These are phyloP conservation scores for Mucor irregularis DNA, from an alignment of 371 early-diverging fungal species.

Conservation along the genomic window DNA sequence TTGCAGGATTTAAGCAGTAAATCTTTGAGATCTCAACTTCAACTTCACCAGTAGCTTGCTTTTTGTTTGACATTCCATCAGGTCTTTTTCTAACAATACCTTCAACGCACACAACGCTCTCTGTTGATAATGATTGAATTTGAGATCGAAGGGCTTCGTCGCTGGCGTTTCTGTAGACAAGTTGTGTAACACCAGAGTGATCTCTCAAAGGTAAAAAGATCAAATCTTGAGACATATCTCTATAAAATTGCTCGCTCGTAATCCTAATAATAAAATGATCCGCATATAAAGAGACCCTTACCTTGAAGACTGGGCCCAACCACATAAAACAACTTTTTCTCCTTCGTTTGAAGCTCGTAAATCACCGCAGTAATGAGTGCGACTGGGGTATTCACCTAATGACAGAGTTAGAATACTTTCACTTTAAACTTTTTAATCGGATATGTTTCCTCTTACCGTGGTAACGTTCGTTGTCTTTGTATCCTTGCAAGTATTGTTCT, in stretches of 20 bases:
- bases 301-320: slow-evolving; percentile 78
- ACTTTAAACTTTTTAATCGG: neutral
- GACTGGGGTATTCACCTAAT: slow-evolving; percentile 47
- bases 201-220: slow-evolving; percentile 74
- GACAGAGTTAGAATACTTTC: neutral
- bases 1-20: slow-evolving; percentile 72
- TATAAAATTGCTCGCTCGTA: slow-evolving; percentile 15
- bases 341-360: slow-evolving; percentile 55
- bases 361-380: slow-evolving; percentile 77
- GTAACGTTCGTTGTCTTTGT: slow-evolving; percentile 39
- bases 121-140: slow-evolving; percentile 55
- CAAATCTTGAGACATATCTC: slow-evolving; percentile 61
- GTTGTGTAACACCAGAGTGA: slow-evolving; percentile 65
- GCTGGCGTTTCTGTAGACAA: slow-evolving; percentile 47
- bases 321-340: slow-evolving; percentile 66
- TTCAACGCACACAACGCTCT: slow-evolving; percentile 66
- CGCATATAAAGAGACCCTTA: no score
- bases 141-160: slow-evolving; percentile 26
- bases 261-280: neutral
- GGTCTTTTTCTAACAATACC: slow-evolving; percentile 65
- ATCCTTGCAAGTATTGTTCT: slow-evolving; percentile 30
- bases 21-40: slow-evolving; percentile 70
- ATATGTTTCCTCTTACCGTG: slow-evolving; percentile 23
- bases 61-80: slow-evolving; percentile 46
- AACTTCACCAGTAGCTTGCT: slow-evolving; percentile 62